Conservation (phyloP, 2,329 filamentous ascomycete species). For the Beauveria medogensis region DNA sequence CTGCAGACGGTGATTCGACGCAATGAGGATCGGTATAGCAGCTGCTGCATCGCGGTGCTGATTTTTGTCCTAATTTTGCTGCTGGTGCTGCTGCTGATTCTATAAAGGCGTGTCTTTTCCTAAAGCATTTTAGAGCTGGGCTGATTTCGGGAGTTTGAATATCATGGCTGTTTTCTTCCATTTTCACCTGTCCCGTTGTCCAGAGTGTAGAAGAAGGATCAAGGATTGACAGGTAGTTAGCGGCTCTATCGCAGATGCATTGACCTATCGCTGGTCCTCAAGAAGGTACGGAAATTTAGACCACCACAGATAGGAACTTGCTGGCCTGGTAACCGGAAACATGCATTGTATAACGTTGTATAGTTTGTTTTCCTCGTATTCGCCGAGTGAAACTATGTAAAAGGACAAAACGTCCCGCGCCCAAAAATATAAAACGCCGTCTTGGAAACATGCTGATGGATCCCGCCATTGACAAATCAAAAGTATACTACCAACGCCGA, state of each 20-base stretch:
- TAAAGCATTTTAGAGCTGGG: neutral
- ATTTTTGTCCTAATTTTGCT: conserved; percentile 84
- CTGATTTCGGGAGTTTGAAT: neutral
- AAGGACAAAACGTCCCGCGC: neutral
- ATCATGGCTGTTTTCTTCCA: neutral
- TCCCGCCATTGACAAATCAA: neutral
- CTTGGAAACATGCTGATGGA: neutral
- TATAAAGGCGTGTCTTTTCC: conserved; percentile 29
- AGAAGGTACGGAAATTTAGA: neutral
- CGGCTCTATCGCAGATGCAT: no score
- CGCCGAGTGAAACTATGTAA: neutral
- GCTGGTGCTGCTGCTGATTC: conserved; percentile 65
- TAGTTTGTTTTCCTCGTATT: neutral
- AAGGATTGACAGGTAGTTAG: no score
- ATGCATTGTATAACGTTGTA: neutral
- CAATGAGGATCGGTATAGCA: conserved; percentile 83
- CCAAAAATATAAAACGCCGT: neutral
- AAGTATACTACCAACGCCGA: neutral
- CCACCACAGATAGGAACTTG: neutral
- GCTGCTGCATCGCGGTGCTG: conserved; percentile 83
- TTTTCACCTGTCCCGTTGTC: neutral
- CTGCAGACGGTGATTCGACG: conserved; percentile 75
- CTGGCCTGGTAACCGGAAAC: neutral
- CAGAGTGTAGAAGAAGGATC: neutral
- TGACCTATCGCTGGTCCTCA: no score